Conservation (phyloP, 257 asterid species). For the Marsdenia floribunda region DNA sequence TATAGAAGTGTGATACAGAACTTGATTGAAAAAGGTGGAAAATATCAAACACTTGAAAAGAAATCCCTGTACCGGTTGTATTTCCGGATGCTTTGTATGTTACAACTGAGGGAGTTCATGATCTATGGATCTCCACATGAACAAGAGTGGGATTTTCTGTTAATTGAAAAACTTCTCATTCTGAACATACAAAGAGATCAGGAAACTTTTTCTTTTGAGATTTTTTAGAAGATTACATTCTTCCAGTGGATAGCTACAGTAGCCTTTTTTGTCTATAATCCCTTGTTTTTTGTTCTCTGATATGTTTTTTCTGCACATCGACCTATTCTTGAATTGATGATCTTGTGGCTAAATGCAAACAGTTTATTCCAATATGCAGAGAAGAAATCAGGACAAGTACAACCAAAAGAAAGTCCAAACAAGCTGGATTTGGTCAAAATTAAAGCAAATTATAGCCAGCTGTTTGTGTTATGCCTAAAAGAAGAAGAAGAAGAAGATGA, state of each 20-base stretch:
- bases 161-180: neutral
- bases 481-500: neutral
- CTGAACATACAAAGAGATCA: too few species aligned
- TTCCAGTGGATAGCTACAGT: neutral
- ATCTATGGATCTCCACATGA: neutral
- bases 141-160: neutral
- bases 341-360: neutral
- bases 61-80: neutral
- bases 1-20: neutral
- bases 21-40: neutral
- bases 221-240: too few species aligned
- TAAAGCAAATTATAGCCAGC: neutral
- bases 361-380: neutral
- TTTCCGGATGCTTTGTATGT: neutral
- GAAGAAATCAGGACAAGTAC: neutral
- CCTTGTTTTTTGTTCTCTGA: neutral
- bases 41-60: neutral
- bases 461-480: neutral
- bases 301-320: too few species aligned
- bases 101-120: neutral
- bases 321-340: neutral
- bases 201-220: too few species aligned
- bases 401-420: neutral
- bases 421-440: neutral
- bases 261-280: neutral